A percentile compares a stretch with the other conserved stretches of the same genome.
These are phyloP conservation scores for Melanogaster broomeanus DNA, from an alignment of 768 basidiomycete genomes.

Conservation along the genomic window DNA sequence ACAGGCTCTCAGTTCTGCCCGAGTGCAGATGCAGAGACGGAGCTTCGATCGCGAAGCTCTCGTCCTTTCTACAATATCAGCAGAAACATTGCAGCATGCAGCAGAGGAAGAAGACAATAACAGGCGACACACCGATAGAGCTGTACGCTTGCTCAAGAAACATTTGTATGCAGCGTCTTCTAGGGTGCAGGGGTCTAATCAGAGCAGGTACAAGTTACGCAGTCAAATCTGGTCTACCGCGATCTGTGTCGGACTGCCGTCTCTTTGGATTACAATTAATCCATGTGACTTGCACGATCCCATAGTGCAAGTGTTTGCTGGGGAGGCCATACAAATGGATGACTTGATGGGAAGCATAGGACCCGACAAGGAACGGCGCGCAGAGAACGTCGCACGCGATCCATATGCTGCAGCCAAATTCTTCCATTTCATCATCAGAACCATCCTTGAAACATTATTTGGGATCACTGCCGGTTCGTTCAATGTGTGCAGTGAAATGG, in stretches of 20 bases:
- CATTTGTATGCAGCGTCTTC: not conserved
- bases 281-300: constrained; percentile 43
- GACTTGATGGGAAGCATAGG: constrained; percentile 23
- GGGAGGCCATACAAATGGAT: constrained; percentile 39
- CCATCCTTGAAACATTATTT: constrained; percentile 34
- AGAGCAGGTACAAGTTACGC: not conserved
- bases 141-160: not conserved
- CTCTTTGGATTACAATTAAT: constrained; percentile 45
- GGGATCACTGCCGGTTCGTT: constrained; percentile 21
- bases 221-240: constrained; percentile 4
- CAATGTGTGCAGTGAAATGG: constrained; percentile 21
- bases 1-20: not conserved
- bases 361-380: constrained; percentile 20
- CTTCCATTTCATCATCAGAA: constrained; percentile 37
- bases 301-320: constrained; percentile 25
- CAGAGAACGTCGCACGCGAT: constrained; percentile 36
- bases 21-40: not conserved
- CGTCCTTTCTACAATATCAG: constrained; percentile 12
- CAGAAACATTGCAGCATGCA: not conserved
- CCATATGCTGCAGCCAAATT: constrained; percentile 41
- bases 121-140: not conserved
- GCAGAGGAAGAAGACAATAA: not conserved
- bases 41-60: constrained; percentile 9
- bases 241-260: not conserved
- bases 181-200: not conserved